Conservation (phyloP, 306 rosid genomes). For the Glycine soja region DNA sequence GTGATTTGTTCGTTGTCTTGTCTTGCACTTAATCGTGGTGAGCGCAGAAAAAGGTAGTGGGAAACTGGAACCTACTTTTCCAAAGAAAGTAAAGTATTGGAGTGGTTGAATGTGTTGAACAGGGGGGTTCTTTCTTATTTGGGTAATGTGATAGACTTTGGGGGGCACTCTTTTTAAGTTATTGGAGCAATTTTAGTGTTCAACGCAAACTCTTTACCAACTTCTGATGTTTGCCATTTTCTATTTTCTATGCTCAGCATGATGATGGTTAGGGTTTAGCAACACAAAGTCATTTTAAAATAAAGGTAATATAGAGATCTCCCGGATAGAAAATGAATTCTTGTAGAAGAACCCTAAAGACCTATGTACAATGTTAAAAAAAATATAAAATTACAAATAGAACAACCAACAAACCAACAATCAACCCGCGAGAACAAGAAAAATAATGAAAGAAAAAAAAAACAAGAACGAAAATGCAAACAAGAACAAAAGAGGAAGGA, state of each 20-base stretch:
- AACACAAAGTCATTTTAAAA: not conserved
- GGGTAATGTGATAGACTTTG: conserved; percentile 51
- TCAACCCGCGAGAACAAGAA: too few relatives aligned
- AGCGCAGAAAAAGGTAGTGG: conserved; percentile 44
- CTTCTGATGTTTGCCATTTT: conserved; percentile 37
- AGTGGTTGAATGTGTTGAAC: conserved; percentile 5
- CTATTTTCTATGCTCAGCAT: conserved; percentile 42
- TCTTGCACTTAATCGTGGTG: conserved; percentile 45
- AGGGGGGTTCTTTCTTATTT: conserved; percentile 34
- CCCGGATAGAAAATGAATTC: too few relatives aligned
- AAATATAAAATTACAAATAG: too few relatives aligned
- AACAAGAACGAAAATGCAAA: too few relatives aligned
- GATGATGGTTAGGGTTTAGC: conserved; percentile 11
- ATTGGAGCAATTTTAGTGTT: conserved; percentile 26
- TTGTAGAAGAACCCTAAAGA: too few relatives aligned
- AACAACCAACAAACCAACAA: too few relatives aligned
- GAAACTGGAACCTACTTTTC: conserved; percentile 42
- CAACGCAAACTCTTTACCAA: conserved; percentile 43
- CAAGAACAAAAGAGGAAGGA: too few relatives aligned
- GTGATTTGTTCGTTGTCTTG: conserved; percentile 38
- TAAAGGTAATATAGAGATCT: too few relatives aligned
- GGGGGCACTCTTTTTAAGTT: conserved; percentile 35
- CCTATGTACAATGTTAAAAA: too few relatives aligned
- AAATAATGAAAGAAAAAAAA: too few relatives aligned
- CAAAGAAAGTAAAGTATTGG: conserved; percentile 39